Evolutionary conservation across 768 basidiomycete genomes (phyloP).

Genomic region (Zangia roseola): DNA sequence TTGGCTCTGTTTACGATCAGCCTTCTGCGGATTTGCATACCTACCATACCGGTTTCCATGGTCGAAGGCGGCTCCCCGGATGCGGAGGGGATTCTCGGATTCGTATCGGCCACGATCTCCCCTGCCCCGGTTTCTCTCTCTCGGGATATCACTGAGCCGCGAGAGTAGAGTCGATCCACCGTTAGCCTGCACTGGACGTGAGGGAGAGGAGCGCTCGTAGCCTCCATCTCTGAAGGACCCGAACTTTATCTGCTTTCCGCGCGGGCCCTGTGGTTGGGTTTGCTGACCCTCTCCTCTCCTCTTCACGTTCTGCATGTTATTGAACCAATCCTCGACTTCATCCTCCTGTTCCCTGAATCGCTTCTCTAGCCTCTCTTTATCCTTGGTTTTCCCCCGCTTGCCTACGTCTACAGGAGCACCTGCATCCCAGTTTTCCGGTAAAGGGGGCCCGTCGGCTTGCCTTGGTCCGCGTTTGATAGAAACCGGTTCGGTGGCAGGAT

Average conservation of each 20-base stretch:
- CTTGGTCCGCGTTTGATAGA: slow-evolving; percentile 37
- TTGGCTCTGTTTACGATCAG: slow-evolving; percentile 16
- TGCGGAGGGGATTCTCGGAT: slow-evolving; percentile 17
- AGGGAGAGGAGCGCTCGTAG: slow-evolving; percentile 19
- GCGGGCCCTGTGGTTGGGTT: slow-evolving; percentile 6
- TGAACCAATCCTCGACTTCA: slow-evolving; percentile 70
- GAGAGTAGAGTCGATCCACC: slow-evolving; percentile 34
- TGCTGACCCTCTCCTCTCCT: slow-evolving; percentile 24
- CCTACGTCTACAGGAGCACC: slow-evolving; percentile 61
- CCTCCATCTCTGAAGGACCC: slow-evolving; percentile 33
- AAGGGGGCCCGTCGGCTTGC: slow-evolving; percentile 34
- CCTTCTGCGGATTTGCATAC: slow-evolving; percentile 9
- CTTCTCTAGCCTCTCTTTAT: slow-evolving; percentile 53
- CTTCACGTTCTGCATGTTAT: slow-evolving; percentile 32
- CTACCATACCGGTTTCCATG: slow-evolving; percentile 11
- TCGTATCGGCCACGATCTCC: slow-evolving; percentile 6
- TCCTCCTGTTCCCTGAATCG: slow-evolving; percentile 52
- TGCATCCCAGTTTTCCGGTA: slow-evolving; percentile 47
- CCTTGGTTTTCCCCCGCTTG: slow-evolving; percentile 59
- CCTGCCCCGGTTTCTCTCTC: slow-evolving; percentile 5
- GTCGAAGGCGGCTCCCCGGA: slow-evolving; percentile 32
- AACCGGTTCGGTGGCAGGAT: slow-evolving; percentile 36
- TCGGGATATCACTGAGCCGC: slow-evolving; percentile 25
- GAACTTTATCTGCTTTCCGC: slow-evolving; percentile 37
- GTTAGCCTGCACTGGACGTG: slow-evolving; percentile 16